phyloP scores from a whole-genome alignment of 495 filamentous ascomycete species.

The Durotheca rogersii region DNA sequence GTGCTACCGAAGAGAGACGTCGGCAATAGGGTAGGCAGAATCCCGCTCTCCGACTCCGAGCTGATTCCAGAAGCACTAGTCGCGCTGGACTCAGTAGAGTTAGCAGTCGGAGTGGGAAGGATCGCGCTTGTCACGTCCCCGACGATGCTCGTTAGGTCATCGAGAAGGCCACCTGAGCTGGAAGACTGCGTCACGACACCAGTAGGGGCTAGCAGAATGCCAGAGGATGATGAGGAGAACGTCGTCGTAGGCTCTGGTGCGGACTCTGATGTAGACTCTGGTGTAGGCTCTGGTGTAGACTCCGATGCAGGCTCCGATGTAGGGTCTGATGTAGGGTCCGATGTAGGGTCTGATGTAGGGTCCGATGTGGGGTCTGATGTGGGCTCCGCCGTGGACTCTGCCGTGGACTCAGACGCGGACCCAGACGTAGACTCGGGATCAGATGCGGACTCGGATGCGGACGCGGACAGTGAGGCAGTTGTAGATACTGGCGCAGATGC shows the following conservation, averaged over 20 bases:
- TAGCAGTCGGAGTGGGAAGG: constrained; percentile 15
- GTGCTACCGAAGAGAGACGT: constrained; percentile 9
- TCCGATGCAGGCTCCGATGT: too few relatives aligned
- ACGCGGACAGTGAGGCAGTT: too few relatives aligned
- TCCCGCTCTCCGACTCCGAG: constrained; percentile 5
- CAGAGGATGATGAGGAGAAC: constrained; percentile 26
- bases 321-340: too few relatives aligned
- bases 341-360: too few relatives aligned
- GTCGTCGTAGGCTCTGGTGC: constrained; percentile 18
- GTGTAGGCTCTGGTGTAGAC: constrained; percentile 9
- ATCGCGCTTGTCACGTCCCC: constrained; percentile 20
- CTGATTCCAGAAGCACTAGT: constrained; percentile 2
- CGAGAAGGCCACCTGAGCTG: constrained; percentile 17
- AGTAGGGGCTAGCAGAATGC: constrained; percentile 38
- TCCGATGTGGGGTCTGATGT: too few relatives aligned
- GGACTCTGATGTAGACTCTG: constrained; percentile 17
- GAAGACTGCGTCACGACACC: constrained; percentile 36
- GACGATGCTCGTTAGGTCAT: constrained; percentile 23
- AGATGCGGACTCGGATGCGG: constrained; percentile 2
- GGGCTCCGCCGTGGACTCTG: too few relatives aligned
- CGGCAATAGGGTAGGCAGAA: constrained; percentile 10
- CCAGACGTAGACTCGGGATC: constrained; percentile 19
- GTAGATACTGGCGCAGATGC: too few relatives aligned
- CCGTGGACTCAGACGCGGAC: constrained; percentile 9
- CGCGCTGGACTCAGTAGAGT: constrained; percentile 20